A percentile compares a stretch with the other conserved stretches of the same genome.
Evolutionary conservation across 2,329 filamentous ascomycete species (phyloP).

Genomic region (Botrytis cinerea): DNA sequence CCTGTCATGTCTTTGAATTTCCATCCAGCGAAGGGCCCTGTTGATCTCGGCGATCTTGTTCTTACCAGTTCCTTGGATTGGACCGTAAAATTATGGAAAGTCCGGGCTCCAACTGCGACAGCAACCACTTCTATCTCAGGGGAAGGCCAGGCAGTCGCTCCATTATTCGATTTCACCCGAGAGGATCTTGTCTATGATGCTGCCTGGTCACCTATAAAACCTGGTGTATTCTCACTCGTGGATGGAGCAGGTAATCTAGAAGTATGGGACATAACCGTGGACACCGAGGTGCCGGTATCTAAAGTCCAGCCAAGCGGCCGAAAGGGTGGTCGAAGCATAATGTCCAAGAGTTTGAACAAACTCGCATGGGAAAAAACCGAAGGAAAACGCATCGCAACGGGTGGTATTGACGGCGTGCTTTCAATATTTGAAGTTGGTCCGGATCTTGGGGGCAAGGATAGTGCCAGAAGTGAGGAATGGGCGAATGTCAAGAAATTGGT

Average conservation of each 20-base stretch:
- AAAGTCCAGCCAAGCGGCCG: conserved; percentile 71
- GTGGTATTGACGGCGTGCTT: conserved; percentile 86
- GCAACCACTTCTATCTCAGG: conserved; percentile 55
- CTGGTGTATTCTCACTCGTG: conserved; percentile 90
- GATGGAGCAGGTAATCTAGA: conserved; percentile 92
- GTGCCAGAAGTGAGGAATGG: conserved; percentile 86
- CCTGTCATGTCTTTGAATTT: conserved; percentile 97
- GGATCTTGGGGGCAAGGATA: conserved; percentile 81
- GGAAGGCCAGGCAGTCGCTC: conserved; percentile 58
- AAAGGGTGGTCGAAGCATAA: conserved; percentile 65
- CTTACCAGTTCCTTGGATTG: conserved; percentile 93
- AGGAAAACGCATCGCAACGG: conserved; percentile 82
- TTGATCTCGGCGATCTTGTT: conserved; percentile 92
- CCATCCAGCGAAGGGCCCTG: conserved; percentile 86
- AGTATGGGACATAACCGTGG: conserved; percentile 90
- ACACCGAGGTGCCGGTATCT: conserved; percentile 88
- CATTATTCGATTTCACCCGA: conserved; percentile 84
- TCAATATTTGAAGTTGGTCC: conserved; percentile 90
- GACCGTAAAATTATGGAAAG: conserved; percentile 97
- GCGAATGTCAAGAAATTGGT: conserved; percentile 88
- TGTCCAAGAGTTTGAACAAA: conserved; percentile 89
- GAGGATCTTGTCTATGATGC: conserved; percentile 98
- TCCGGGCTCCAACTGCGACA: conserved; percentile 75
- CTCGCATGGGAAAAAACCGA: conserved; percentile 91
- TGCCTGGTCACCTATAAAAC: conserved; percentile 91